phyloP scores from a whole-genome alignment of 2,329 filamentous ascomycete genomes.

The Orbilia brochopaga region DNA sequence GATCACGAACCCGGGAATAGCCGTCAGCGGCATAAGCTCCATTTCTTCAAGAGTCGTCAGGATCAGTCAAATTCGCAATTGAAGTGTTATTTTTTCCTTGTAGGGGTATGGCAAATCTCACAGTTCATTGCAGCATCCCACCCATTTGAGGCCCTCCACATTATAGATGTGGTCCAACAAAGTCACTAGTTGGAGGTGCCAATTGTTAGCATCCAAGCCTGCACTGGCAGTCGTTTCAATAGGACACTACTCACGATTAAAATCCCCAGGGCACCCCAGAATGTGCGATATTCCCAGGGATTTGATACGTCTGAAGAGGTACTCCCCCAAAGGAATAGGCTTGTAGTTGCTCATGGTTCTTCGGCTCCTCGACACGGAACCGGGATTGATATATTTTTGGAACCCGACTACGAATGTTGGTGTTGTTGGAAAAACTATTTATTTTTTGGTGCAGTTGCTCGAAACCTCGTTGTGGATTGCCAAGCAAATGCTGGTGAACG shows the following conservation, averaged over 20 bases:
- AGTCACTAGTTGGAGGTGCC: conserved; percentile 18
- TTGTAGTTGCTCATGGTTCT: conserved; percentile 48
- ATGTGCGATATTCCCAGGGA: conserved; percentile 55
- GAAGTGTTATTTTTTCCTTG: background rate
- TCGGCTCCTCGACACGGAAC: background rate
- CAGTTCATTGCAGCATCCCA: conserved; percentile 57
- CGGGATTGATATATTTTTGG: background rate
- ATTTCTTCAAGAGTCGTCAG: conserved; percentile 50
- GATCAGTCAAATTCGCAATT: background rate
- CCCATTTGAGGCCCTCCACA: conserved; percentile 57
- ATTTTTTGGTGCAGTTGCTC: no score
- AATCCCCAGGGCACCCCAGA: conserved; percentile 56
- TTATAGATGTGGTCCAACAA: conserved; percentile 57
- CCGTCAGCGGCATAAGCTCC: conserved; percentile 63
- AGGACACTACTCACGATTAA: conserved; percentile 53
- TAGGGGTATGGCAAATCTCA: conserved; percentile 7
- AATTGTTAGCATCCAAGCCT: conserved; percentile 1
- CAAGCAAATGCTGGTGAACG: background rate
- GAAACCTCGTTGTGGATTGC: background rate
- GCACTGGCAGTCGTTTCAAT: background rate
- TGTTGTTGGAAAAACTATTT: background rate
- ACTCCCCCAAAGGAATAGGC: conserved; percentile 54
- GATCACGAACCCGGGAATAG: conserved; percentile 62
- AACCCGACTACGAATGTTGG: background rate
- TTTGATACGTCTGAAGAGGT: conserved; percentile 55